Base-by-base conservation (phyloP, 1,139 yeast genomes). In the Lizanozyma gosingica region DNA sequence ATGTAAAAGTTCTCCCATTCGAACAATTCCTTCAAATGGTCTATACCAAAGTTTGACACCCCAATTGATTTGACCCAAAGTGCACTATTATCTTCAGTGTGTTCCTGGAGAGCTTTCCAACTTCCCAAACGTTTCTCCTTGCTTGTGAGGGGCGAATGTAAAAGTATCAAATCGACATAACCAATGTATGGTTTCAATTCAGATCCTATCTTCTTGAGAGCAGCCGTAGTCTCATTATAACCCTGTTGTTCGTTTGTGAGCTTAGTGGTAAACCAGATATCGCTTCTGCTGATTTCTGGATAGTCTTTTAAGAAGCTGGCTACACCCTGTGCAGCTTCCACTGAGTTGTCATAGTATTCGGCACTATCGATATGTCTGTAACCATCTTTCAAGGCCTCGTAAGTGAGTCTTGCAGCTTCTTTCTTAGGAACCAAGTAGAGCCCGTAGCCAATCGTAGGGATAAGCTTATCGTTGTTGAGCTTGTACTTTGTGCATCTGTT, bases 311-410 rank as follows among this genome's bases (percentile, higher is more conserved):
- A 46, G 60, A 74, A 77, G 39, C 60, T 51, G n/a, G 67, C 59
- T 34, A 79, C 73, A 3, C 54, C 62, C 38, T 47, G 43, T 3
- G 58, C 57, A 2, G 53, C 41, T 38, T 54, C 54, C 15, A 39
- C 43, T 39, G 54, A 48, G 49, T 56, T 57, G n/a, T 45, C 45
- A 49, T 56, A 56, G 17, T 35, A 40, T 18, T 44, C 49, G 2
- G 87, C 88, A 3, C 80, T 65, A 51, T 81, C 88, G 39, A 81
- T 64, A 49, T 81, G 88, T 47, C 94, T 73, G 55, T 83, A 83
- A 0, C 94, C 94, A 18, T 57, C 64, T 33, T 68, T 64, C 50
- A 84, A 66, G 1, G 76, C 76, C 17, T 58, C 49, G 47, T 63
- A 61, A 2, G 66, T 69, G 35, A 60, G 50, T 4, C 56, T 59